A percentile compares a stretch with the other conserved stretches of the same genome.
Evolutionary conservation across 208 protist genomes (phyloP).

Genomic region (Acanthamoeba sp.): DNA sequence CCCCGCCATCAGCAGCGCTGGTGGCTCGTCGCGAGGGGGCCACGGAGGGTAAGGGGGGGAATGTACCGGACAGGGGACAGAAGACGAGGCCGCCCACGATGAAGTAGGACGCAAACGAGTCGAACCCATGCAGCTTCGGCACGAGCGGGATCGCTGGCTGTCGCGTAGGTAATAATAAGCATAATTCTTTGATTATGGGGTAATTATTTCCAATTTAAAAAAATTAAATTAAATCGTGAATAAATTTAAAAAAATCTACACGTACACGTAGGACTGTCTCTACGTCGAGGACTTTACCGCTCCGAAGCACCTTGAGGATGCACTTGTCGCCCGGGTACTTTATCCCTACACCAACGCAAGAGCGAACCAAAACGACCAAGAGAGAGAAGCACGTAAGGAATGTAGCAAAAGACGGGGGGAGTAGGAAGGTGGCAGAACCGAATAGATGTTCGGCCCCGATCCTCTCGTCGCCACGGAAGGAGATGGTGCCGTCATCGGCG

Average conservation of each 20-base stretch:
- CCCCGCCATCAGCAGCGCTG: conserved; percentile 19
- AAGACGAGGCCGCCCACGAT: conserved; percentile 66
- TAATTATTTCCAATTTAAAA: no score
- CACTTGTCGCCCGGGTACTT: conserved; percentile 76
- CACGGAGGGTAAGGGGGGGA: conserved; percentile 43
- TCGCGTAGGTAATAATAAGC: no score
- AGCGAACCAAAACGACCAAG: neutral
- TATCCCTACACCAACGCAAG: neutral
- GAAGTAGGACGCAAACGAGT: conserved; percentile 63
- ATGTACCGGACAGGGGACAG: conserved; percentile 45
- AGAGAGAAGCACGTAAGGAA: no score
- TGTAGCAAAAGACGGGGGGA: no score
- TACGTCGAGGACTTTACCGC: conserved; percentile 49
- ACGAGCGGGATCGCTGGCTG: conserved; percentile 30
- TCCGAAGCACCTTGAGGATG: conserved; percentile 29
- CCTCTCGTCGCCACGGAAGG: conserved; percentile 73
- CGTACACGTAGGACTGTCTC: conserved; percentile 54
- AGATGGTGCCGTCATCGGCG: conserved; percentile 79
- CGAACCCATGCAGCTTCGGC: conserved; percentile 46
- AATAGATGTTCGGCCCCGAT: conserved; percentile 34
- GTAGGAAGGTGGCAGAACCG: conserved; percentile 17
- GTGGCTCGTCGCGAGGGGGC: conserved; percentile 55
- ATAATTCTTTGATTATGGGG: no score
- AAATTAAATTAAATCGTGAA: no score
- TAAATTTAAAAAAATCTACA: no score